Evolutionary conservation across 176 grass and related monocot species (phyloP).

Genomic region (Otatea glauca): DNA sequence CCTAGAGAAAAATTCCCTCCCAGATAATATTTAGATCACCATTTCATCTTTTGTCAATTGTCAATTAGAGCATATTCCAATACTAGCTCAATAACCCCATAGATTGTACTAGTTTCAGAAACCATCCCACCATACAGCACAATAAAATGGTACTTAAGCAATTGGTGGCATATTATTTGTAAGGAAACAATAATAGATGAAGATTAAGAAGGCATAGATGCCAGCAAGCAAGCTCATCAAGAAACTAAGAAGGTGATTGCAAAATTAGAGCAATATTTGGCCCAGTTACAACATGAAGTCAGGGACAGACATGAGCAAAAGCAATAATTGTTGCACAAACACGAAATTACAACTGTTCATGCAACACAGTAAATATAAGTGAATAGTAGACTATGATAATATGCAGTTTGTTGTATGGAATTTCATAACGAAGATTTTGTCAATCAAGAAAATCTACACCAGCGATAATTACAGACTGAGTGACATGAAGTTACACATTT

Average conservation of each 20-base stretch:
- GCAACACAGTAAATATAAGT: background rate
- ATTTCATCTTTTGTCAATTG: background rate
- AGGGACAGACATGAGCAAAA: background rate
- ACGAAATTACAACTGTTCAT: background rate
- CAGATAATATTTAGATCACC: background rate
- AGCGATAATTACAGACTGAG: background rate
- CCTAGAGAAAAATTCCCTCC: background rate
- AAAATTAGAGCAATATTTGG: background rate
- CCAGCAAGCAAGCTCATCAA: background rate
- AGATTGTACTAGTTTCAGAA: background rate
- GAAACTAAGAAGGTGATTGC: background rate
- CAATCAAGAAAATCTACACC: constrained; percentile 8
- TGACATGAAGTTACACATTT: background rate
- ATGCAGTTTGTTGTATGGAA: background rate
- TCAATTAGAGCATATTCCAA: background rate
- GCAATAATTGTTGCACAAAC: background rate
- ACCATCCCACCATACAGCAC: background rate
- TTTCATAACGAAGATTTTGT: background rate
- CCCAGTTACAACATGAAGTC: background rate
- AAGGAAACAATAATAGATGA: background rate
- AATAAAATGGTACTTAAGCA: background rate
- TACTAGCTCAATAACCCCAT: background rate
- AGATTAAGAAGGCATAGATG: background rate
- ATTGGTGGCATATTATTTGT: background rate
- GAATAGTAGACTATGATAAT: background rate